A percentile compares a stretch with the other conserved stretches of the same genome.
phyloP scores from a whole-genome alignment of 2,329 filamentous ascomycete species.

The Fusarium sterilihyphosum region DNA sequence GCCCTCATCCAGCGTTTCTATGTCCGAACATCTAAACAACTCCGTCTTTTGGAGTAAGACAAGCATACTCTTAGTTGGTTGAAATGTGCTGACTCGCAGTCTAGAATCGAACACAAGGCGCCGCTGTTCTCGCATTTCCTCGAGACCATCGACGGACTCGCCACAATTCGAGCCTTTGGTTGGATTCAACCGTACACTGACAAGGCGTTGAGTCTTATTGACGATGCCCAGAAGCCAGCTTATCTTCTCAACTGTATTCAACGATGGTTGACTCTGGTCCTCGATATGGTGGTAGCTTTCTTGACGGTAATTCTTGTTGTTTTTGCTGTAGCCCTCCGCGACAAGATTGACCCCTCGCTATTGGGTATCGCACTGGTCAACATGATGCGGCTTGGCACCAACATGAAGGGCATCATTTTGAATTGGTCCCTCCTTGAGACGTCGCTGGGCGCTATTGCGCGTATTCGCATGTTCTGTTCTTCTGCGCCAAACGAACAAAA shows the following conservation, averaged over 20 bases:
- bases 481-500: constrained; percentile 40
- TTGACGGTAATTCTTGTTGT: constrained; percentile 52
- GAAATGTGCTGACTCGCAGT: not conserved
- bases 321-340: constrained; percentile 52
- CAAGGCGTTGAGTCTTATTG: constrained; percentile 50
- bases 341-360: constrained; percentile 44
- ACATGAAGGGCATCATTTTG: constrained; percentile 43
- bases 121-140: constrained; percentile 49
- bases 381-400: constrained; percentile 43
- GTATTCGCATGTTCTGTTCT: constrained; percentile 43
- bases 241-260: constrained; percentile 64
- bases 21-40: constrained; percentile 64
- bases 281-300: constrained; percentile 61
- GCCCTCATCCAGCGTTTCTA: constrained; percentile 62
- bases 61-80: not conserved
- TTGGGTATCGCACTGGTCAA: constrained; percentile 52
- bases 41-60: constrained; percentile 59
- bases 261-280: constrained; percentile 61
- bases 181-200: constrained; percentile 51
- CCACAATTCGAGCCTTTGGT: constrained; percentile 52
- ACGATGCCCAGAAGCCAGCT: constrained; percentile 61
- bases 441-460: constrained; percentile 44
- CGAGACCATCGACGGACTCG: constrained; percentile 45
- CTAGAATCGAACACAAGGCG: constrained; percentile 47
- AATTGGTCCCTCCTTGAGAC: constrained; percentile 46